Evolutionary conservation across 2,329 filamentous ascomycete species (phyloP), one percentile per base, ranked within the genome.

Genomic region (Cercospora sesami): DNA sequence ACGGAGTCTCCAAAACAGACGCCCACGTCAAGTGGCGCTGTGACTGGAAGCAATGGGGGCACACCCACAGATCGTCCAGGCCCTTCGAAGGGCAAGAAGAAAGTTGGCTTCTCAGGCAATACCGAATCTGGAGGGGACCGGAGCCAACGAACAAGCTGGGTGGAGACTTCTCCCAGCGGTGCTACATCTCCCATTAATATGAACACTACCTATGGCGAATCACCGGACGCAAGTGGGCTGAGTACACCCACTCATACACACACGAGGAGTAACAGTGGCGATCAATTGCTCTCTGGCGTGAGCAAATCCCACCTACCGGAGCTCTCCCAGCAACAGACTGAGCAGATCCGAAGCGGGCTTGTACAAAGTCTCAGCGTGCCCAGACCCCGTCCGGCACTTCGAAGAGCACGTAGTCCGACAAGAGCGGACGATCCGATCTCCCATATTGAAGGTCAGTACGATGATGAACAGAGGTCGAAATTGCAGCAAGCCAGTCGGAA

Each of bases 261-360:
- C 60, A 67, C 63, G 14, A 66, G 71, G 45, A 48, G 55, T 21
- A 67, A 45, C 9, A 70, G 71, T 58, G 68, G 69, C 18, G 72
- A 73, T 21, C 58, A 66, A 26, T 53, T 73, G 59, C 65, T 74
- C 21, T 60, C 66, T 10, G 33, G 33, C 21, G 42, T 59, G 48
- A 64, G 53, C 64, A 75, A 69, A 55, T 76, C 76, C 5, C 74
- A 77, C 68, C 67, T 78, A 6, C 76, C 75, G 10, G 68, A 74
- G 21, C 67, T 78, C 4, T 77, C 76, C 4, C 68, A 72, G 59
- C 76, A 77, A 62, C 72, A 77, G 62, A 76, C 75, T 3, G 72
- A 74, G 33, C 68, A 77, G 63, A 73, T 78, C 12, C 72, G 75
- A 55, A 64, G 71, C 30, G 73, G 75, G 0, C 68, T 78, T 16